Evolutionary conservation across 768 basidiomycete genomes (phyloP), one percentile per base, ranked within the genome.

Genomic region (Tephrocybe rancida): DNA sequence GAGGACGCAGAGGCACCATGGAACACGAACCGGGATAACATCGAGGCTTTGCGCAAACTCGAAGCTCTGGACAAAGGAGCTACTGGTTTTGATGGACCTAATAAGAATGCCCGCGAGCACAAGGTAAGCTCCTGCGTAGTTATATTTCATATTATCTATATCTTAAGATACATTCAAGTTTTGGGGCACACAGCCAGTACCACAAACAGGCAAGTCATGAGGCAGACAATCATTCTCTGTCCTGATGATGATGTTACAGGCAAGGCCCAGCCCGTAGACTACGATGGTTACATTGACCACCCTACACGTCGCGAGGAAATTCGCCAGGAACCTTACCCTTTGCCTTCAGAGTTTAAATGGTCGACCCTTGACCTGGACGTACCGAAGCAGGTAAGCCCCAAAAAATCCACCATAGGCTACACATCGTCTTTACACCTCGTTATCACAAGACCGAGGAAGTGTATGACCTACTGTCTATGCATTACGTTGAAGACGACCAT

Each of bases 131-230:
- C 16, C 46, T 11, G n/a, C 9, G 19, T 45, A 19, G 30, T 10
- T 48, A 35, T 26, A 16, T 13, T 30, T 30, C 32, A 44, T 47
- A 44, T 11, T 3, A 47, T 52, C 19, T 30, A 43, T 52, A 47
- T 34, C 42, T 48, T 26, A 32, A 18, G 14, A 25, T 60, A 35
- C 51, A 7, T 39, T 38, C 54, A 21, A 93, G 94, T 99, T 99
- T 73, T 98, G 97, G 97, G 84, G 77, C 29, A 98, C 96, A 6
- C 97, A 99, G 69, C 97, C 97, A 2, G 97, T 99, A 8, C 90
- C 93, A 18, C 92, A 95, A 65, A 70, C 84, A 50, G 90, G 90
- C 86, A 63, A 61, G 68, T 13, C 48, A 49, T 19, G 16, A 22
- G 22, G 35, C 13, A 8, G 25, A 10, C 18, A 18, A 34, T 19